Conservation (phyloP, 2,329 filamentous ascomycete genomes). For the Emydomyces testavorans region DNA sequence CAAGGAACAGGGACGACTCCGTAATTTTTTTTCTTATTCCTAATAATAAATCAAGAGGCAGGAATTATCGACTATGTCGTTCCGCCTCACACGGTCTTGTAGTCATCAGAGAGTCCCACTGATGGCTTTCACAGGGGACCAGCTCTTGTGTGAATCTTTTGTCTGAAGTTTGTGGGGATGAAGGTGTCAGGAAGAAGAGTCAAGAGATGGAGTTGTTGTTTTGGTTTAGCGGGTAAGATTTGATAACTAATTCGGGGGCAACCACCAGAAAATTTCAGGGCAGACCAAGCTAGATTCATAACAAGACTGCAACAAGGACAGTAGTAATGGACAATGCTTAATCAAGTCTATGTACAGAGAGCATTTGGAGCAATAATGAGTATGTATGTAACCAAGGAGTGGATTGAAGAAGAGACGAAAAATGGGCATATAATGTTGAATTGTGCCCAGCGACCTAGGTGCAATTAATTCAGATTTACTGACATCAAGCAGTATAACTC, state of each 20-base stretch:
- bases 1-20: conserved; percentile 9
- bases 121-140: conserved; percentile 2
- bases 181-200: neutral
- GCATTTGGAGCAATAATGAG: too few relatives aligned
- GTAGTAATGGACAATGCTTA: too few relatives aligned
- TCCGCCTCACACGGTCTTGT: conserved; percentile 17
- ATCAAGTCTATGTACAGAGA: too few relatives aligned
- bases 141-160: neutral
- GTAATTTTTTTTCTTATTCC: conserved; percentile 2
- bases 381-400: too few relatives aligned
- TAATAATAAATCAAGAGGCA: conserved; percentile 12
- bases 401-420: too few relatives aligned
- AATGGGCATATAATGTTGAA: too few relatives aligned
- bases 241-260: neutral
- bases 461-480: too few relatives aligned
- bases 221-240: conserved; percentile 8
- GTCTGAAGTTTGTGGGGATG: conserved; percentile 2
- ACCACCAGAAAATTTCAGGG: conserved; percentile 9
- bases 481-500: too few relatives aligned
- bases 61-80: conserved; percentile 19
- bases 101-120: conserved; percentile 17
- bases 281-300: neutral
- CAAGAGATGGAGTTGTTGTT: conserved; percentile 1
- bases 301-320: too few relatives aligned
- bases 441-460: too few relatives aligned